Evolutionary conservation across 2,329 filamentous ascomycete species (phyloP).

Genomic region (Beauveria brongniartii): DNA sequence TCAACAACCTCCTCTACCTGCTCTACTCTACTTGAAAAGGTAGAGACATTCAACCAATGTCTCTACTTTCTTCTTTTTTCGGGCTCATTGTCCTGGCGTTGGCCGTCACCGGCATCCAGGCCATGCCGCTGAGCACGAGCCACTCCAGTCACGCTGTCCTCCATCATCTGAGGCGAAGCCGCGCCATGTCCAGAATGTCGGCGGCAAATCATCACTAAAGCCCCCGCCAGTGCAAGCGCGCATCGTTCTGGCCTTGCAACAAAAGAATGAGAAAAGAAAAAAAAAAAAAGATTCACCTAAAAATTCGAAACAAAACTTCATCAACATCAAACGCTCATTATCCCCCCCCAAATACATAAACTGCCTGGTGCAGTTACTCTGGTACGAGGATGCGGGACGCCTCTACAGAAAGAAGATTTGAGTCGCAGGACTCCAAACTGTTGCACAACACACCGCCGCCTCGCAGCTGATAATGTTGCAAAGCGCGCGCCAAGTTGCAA

Average conservation of each 20-base stretch:
- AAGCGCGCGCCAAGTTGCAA: background rate
- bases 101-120: background rate
- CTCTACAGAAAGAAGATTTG: no score
- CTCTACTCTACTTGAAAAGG: background rate
- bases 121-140: background rate
- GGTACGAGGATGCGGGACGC: no score
- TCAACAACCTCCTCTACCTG: no score
- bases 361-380: background rate
- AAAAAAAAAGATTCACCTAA: background rate
- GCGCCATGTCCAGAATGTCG: conserved; percentile 4
- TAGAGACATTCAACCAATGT: background rate
- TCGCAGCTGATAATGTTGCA: background rate
- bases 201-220: background rate
- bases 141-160: background rate
- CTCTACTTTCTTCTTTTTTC: conserved; percentile 4
- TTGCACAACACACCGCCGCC: no score
- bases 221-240: background rate
- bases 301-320: background rate
- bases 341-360: no score
- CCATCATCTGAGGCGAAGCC: conserved; percentile 3
- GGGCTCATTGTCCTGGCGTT: conserved; percentile 3
- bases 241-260: background rate
- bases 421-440: no score
- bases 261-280: background rate
- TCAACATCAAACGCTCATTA: no score